These are phyloP conservation scores for Madurella mycetomatis DNA, from an alignment of 2,329 filamentous ascomycete species.

Conservation along the genomic window DNA sequence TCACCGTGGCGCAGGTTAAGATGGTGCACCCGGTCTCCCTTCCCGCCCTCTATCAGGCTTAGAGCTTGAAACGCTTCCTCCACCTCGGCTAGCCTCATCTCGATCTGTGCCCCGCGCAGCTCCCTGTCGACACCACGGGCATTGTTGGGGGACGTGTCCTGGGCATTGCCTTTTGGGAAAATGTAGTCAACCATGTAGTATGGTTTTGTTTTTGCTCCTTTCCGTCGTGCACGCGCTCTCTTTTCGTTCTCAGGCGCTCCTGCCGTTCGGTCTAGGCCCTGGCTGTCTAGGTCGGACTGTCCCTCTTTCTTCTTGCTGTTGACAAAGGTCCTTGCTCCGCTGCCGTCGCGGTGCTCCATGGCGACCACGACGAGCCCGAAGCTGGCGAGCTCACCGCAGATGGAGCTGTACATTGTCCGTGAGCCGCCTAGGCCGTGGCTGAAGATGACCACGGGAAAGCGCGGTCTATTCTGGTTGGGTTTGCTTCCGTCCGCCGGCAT, in stretches of 20 bases:
- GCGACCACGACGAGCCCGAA: slow-evolving; percentile 63
- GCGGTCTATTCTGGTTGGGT: slow-evolving; percentile 29
- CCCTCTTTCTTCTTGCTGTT: slow-evolving; percentile 40
- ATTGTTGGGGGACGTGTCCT: slow-evolving; percentile 51
- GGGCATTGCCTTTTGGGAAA: slow-evolving; percentile 53
- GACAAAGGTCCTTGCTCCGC: slow-evolving; percentile 56
- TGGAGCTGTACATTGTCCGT: slow-evolving; percentile 56
- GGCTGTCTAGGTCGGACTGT: slow-evolving; percentile 15
- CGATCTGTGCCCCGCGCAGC: slow-evolving; percentile 57
- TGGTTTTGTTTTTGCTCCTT: slow-evolving; percentile 30
- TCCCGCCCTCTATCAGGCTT: slow-evolving; percentile 49
- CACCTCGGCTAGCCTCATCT: slow-evolving; percentile 59
- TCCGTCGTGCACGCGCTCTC: neutral
- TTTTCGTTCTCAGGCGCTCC: slow-evolving; percentile 17
- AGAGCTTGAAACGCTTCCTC: slow-evolving; percentile 59
- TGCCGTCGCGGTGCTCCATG: slow-evolving; percentile 62
- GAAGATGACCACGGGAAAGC: slow-evolving; percentile 61
- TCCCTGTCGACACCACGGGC: slow-evolving; percentile 56
- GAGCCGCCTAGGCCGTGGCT: slow-evolving; percentile 63
- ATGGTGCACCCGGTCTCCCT: slow-evolving; percentile 46
- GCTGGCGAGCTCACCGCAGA: slow-evolving; percentile 63
- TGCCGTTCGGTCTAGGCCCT: slow-evolving; percentile 24
- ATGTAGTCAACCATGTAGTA: slow-evolving; percentile 57
- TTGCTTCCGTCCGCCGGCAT: slow-evolving; percentile 8
- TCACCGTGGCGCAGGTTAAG: slow-evolving; percentile 54